A percentile compares a stretch with the other conserved stretches of the same genome.
phyloP scores from a whole-genome alignment of 768 basidiomycete genomes.

The Kwoniella europaea region DNA sequence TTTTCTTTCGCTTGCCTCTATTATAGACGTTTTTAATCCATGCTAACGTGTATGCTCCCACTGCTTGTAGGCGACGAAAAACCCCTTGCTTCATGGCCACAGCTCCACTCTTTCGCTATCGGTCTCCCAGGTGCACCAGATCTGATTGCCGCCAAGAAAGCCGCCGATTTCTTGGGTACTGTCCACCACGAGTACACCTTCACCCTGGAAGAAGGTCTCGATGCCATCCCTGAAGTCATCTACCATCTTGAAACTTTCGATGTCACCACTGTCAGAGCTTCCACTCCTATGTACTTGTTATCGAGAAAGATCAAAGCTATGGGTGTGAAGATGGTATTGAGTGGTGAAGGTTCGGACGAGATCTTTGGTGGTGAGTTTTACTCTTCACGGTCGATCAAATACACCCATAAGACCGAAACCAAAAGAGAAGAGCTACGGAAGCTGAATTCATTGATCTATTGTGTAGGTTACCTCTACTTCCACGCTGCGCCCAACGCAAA shows the following conservation, averaged over 20 bases:
- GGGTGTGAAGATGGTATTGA: conserved; percentile 99
- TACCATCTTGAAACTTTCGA: conserved; percentile 99
- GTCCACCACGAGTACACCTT: conserved; percentile 97
- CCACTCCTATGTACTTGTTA: conserved; percentile 98
- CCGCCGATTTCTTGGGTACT: conserved; percentile 89
- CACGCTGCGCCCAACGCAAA: conserved; percentile 88
- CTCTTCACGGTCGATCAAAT: too few relatives aligned
- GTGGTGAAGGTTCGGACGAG: conserved; percentile 97
- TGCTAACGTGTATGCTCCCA: conserved; percentile 6
- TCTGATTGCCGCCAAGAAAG: conserved; percentile 89
- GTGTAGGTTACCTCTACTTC: conserved; percentile 93
- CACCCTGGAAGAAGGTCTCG: conserved; percentile 95
- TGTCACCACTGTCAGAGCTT: conserved; percentile 96
- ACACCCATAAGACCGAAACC: too few relatives aligned
- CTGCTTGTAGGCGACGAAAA: conserved; percentile 55
- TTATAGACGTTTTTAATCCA: neutral
- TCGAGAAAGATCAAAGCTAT: conserved; percentile 98
- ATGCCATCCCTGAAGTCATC: conserved; percentile 96
- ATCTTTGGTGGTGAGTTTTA: conserved; percentile 79
- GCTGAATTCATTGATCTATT: neutral
- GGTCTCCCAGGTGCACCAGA: conserved; percentile 95
- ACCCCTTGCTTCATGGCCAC: conserved; percentile 86
- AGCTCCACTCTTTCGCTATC: conserved; percentile 95
- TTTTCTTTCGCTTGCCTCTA: too few relatives aligned
- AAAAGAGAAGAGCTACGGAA: too few relatives aligned